Conservation (phyloP, 2,329 filamentous ascomycete species). For the Penicillium sp. region DNA sequence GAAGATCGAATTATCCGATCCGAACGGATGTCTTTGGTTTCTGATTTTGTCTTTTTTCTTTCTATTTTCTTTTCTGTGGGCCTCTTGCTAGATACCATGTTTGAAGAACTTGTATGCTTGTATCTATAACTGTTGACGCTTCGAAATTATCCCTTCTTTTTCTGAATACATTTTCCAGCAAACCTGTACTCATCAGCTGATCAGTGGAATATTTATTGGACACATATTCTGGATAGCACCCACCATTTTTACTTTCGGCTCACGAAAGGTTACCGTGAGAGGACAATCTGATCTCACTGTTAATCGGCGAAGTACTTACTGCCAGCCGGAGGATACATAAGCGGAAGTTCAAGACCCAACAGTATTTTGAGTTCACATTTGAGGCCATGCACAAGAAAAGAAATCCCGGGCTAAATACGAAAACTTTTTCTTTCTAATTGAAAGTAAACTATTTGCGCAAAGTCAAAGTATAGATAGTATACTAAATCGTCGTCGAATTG, state of each 20-base stretch:
- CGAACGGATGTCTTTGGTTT: slow-evolving; percentile 13
- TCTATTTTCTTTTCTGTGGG: slow-evolving; percentile 17
- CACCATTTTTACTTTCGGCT: too few relatives aligned
- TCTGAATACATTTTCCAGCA: neutral
- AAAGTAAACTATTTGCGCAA: neutral
- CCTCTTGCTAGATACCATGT: slow-evolving; percentile 31
- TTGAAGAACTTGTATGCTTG: slow-evolving; percentile 23
- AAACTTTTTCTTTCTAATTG: too few relatives aligned
- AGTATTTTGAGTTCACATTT: neutral
- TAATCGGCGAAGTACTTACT: too few relatives aligned
- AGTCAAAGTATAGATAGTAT: neutral
- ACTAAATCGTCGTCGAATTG: neutral
- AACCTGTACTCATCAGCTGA: too few relatives aligned
- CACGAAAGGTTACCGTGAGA: too few relatives aligned
- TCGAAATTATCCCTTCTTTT: slow-evolving; percentile 15
- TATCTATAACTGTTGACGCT: slow-evolving; percentile 20
- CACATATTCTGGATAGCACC: too few relatives aligned
- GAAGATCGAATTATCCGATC: neutral
- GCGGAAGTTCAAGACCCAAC: neutral
- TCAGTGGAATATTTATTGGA: too few relatives aligned
- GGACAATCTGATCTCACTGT: too few relatives aligned
- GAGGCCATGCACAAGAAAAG: neutral
- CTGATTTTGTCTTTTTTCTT: neutral
- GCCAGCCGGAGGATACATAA: too few relatives aligned
- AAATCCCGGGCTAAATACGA: neutral